These are phyloP conservation scores for Amaranthus cruentus DNA, from an alignment of 148 eudicot genomes.

Conservation along the genomic window DNA sequence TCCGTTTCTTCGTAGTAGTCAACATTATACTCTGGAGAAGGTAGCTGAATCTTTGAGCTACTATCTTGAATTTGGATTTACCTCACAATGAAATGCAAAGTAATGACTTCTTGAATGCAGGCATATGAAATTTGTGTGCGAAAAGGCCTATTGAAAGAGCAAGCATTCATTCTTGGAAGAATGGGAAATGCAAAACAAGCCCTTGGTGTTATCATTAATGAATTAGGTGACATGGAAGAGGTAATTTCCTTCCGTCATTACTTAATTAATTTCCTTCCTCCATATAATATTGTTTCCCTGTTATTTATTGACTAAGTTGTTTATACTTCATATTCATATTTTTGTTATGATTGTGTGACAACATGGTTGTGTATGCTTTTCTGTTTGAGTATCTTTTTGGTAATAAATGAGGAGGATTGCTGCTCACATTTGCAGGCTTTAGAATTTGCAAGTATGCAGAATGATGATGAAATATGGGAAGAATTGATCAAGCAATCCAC, in stretches of 20 bases:
- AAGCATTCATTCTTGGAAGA: slow-evolving; percentile 91
- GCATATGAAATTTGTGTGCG: slow-evolving; percentile 67
- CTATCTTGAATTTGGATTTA: not conserved
- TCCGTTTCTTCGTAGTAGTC: slow-evolving; percentile 93
- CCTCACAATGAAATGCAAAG: slow-evolving; percentile 13
- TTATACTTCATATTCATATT: not conserved
- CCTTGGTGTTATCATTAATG: slow-evolving; percentile 83
- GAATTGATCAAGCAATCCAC: slow-evolving; percentile 80
- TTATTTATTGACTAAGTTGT: slow-evolving; percentile 5
- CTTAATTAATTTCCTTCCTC: slow-evolving; percentile 12
- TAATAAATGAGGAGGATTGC: slow-evolving; percentile 1
- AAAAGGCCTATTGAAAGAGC: slow-evolving; percentile 67
- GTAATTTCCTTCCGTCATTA: slow-evolving; percentile 25
- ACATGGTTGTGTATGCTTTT: not conserved
- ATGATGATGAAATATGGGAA: slow-evolving; percentile 97
- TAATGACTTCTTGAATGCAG: slow-evolving; percentile 36
- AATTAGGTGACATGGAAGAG: slow-evolving; percentile 91
- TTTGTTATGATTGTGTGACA: not conserved
- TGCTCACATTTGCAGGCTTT: slow-evolving; percentile 71
- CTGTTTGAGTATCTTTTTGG: not conserved
- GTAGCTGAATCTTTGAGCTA: slow-evolving; percentile 29
- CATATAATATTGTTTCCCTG: not conserved
- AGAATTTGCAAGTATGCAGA: slow-evolving; percentile 92
- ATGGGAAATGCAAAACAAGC: slow-evolving; percentile 94
- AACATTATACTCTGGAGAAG: slow-evolving; percentile 93